Percentiles rank a stretch among this genome's conserved stretches.
Conservation (phyloP, 148 eudicot species). For the Cornus kousa region DNA sequence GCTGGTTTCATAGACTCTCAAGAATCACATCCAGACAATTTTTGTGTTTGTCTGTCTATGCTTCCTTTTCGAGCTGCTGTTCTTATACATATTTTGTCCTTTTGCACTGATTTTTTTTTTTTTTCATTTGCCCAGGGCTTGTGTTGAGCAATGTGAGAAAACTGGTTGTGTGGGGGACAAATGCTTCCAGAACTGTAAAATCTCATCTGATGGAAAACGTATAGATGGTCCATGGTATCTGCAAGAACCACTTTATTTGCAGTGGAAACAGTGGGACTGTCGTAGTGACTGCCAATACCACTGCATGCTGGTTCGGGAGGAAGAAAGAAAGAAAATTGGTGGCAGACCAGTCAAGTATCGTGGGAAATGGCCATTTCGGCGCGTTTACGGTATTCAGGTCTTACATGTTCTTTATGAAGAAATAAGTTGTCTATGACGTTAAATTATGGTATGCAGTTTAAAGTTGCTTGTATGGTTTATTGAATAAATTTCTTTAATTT, state of each 20-base stretch:
- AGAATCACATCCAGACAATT: neutral
- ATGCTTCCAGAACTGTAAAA: conserved; percentile 78
- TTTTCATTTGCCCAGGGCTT: conserved; percentile 43
- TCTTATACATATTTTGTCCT: conserved; percentile 1
- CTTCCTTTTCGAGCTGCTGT: neutral
- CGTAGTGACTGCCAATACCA: conserved; percentile 78
- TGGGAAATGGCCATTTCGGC: conserved; percentile 86
- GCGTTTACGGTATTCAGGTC: conserved; percentile 90
- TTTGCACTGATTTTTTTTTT: neutral
- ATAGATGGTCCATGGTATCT: conserved; percentile 80
- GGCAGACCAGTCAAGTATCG: conserved; percentile 79
- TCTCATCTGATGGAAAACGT: conserved; percentile 69
- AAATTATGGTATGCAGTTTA: neutral
- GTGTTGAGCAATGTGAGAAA: conserved; percentile 77
- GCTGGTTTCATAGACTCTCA: neutral
- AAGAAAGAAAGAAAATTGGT: conserved; percentile 67
- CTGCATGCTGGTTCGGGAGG: conserved; percentile 84
- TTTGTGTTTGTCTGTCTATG: neutral
- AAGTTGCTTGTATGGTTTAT: neutral
- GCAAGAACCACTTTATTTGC: conserved; percentile 89
- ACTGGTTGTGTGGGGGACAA: conserved; percentile 83
- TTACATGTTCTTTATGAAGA: neutral
- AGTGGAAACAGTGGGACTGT: conserved; percentile 97
- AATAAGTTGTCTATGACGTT: neutral
- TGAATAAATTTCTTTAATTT: conserved; percentile 10